These are phyloP conservation scores for Kalanchoe fedtschenkoi DNA, from an alignment of 164 flowering plant genomes.

Conservation along the genomic window DNA sequence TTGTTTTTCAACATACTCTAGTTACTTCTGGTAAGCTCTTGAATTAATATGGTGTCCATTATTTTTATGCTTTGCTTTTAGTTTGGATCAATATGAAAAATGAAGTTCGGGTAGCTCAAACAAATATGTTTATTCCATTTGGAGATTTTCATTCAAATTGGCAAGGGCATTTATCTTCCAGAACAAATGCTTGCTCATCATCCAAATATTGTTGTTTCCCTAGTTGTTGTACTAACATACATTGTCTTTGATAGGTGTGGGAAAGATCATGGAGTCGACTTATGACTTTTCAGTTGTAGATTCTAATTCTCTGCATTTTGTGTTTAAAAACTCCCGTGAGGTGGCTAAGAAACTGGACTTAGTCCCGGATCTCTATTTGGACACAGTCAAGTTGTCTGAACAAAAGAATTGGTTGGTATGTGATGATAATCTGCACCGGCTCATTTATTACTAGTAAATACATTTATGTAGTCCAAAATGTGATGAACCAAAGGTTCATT, in stretches of 20 bases:
- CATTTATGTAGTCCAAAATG: neutral
- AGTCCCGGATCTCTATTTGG: conserved; percentile 33
- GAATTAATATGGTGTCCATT: neutral
- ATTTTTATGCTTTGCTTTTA: neutral
- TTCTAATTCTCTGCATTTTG: conserved; percentile 68
- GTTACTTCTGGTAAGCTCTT: conserved; percentile 46
- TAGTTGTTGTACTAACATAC: neutral
- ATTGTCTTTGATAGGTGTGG: conserved; percentile 33
- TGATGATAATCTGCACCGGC: neutral
- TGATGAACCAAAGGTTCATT: neutral
- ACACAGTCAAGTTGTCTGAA: conserved; percentile 24
- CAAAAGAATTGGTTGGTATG: conserved; percentile 60
- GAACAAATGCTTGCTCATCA: no score
- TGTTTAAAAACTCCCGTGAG: conserved; percentile 76
- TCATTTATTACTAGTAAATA: neutral
- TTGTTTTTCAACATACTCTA: conserved; percentile 78
- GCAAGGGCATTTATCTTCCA: no score
- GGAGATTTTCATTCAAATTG: no score
- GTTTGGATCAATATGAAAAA: neutral
- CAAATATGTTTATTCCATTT: no score
- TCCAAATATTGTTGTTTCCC: neutral
- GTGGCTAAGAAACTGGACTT: conserved; percentile 53
- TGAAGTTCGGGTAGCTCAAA: neutral
- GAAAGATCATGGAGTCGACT: conserved; percentile 43
- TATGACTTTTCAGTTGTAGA: conserved; percentile 78